Conservation (phyloP, 495 filamentous ascomycete genomes). For the Neurospora sp. region DNA sequence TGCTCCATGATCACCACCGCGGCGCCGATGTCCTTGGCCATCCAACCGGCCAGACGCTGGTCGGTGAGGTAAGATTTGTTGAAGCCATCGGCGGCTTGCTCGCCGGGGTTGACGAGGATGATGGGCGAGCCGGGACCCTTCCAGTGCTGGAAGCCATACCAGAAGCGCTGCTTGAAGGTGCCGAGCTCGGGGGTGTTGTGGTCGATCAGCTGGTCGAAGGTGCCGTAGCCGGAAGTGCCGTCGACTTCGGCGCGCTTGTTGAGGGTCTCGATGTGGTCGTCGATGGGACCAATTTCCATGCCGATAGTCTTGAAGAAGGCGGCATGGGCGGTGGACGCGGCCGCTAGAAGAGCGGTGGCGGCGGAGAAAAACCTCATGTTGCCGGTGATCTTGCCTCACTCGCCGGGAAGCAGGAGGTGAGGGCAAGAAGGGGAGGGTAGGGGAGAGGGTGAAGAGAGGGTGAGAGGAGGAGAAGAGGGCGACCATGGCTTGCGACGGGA, state of each 20-base stretch:
- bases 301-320: conserved; percentile 5
- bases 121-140: conserved; percentile 23
- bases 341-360: conserved; percentile 5
- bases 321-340: conserved; percentile 1
- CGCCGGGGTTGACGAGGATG: conserved; percentile 47
- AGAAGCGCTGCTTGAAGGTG: conserved; percentile 26
- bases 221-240: conserved; percentile 19
- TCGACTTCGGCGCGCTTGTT: conserved; percentile 13
- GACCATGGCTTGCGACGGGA: neutral
- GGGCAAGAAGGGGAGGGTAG: neutral
- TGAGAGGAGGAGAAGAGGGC: neutral
- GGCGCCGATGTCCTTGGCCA: conserved; percentile 44
- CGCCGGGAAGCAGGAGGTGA: neutral
- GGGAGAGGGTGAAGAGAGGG: neutral
- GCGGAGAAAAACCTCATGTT: conserved; percentile 1
- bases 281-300: conserved; percentile 19
- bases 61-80: conserved; percentile 30
- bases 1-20: conserved; percentile 52
- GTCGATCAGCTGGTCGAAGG: conserved; percentile 26
- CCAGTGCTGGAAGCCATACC: conserved; percentile 23
- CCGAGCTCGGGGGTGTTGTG: conserved; percentile 21
- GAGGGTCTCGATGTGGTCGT: conserved; percentile 6
- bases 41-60: conserved; percentile 34
- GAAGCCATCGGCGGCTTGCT: conserved; percentile 42
- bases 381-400: neutral